Evolutionary conservation across 1,139 yeast species (phyloP).

Genomic region (Protomyces pachydermus): DNA sequence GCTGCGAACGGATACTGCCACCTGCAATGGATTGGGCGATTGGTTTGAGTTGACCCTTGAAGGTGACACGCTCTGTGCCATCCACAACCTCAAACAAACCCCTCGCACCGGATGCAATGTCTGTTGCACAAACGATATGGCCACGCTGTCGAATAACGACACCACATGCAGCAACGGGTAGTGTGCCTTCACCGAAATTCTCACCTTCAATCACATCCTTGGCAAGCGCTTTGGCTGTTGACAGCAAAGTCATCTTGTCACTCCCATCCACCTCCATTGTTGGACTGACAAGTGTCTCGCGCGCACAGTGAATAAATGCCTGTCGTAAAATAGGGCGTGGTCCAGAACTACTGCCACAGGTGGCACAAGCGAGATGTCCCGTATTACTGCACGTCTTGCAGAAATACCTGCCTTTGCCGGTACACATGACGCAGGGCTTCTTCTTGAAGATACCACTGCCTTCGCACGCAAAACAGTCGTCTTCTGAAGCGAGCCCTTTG

Average conservation of each 20-base stretch:
- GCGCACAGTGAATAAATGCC: constrained; percentile 17
- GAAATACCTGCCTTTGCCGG: constrained; percentile 20
- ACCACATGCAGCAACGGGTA: constrained; percentile 25
- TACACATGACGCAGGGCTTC: constrained; percentile 24
- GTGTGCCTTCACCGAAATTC: constrained; percentile 12
- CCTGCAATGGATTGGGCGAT: background rate
- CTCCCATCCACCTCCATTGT: constrained; percentile 25
- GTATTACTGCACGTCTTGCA: constrained; percentile 19
- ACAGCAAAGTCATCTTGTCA: constrained; percentile 10
- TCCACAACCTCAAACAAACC: constrained; percentile 22
- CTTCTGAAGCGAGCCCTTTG: constrained; percentile 24
- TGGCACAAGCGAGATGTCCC: constrained; percentile 7
- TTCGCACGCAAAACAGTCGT: constrained; percentile 24
- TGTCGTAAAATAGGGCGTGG: constrained; percentile 16
- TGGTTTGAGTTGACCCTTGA: constrained; percentile 21
- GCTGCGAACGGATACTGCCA: constrained; percentile 2
- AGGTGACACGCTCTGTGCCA: constrained; percentile 18
- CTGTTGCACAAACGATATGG: constrained; percentile 22
- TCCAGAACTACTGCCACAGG: constrained; percentile 12
- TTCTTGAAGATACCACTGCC: constrained; percentile 25
- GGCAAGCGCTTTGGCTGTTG: constrained; percentile 16
- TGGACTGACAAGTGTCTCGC: constrained; percentile 20
- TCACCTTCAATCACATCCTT: constrained; percentile 15
- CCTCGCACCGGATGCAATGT: constrained; percentile 16
- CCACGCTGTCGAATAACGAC: constrained; percentile 25